Percentiles rank a stretch among this genome's conserved stretches.
phyloP scores from a whole-genome alignment of 2,329 filamentous ascomycete genomes.

The Fusarium lateritium region DNA sequence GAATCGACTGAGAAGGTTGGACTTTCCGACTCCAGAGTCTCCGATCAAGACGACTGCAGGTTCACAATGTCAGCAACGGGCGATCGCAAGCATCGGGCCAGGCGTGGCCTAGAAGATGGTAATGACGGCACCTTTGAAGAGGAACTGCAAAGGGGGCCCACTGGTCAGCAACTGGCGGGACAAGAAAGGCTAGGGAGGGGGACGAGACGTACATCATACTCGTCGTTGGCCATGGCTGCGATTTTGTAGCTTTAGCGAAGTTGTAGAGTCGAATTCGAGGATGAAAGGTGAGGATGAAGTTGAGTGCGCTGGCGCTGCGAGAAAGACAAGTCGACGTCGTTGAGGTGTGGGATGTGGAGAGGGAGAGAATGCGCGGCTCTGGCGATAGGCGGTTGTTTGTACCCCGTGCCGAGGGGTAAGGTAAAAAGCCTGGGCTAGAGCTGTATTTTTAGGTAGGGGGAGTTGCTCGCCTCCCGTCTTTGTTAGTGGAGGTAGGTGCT shows the following conservation, averaged over 20 bases:
- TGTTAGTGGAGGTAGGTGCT: slow-evolving; percentile 30
- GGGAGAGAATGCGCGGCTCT: slow-evolving; percentile 53
- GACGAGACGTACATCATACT: slow-evolving; percentile 90
- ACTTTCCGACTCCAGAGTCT: slow-evolving; percentile 99
- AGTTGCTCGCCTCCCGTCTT: slow-evolving; percentile 23
- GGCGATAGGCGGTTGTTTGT: slow-evolving; percentile 51
- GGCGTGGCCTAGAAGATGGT: slow-evolving; percentile 38
- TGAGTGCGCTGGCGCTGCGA: slow-evolving; percentile 45
- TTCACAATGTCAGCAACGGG: slow-evolving; percentile 51
- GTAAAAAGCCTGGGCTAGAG: slow-evolving; percentile 32
- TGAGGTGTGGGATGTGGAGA: slow-evolving; percentile 53
- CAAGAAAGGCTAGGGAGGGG: slow-evolving; percentile 37
- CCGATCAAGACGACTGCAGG: slow-evolving; percentile 93
- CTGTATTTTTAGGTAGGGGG: slow-evolving; percentile 31
- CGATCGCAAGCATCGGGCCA: slow-evolving; percentile 30
- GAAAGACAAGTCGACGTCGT: slow-evolving; percentile 48
- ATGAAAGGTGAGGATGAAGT: slow-evolving; percentile 36
- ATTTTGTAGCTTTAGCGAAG: slow-evolving; percentile 39
- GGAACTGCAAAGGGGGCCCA: slow-evolving; percentile 75
- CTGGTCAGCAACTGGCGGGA: slow-evolving; percentile 53
- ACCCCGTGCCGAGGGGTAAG: slow-evolving; percentile 49
- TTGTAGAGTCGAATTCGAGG: slow-evolving; percentile 30
- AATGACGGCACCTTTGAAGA: slow-evolving; percentile 89
- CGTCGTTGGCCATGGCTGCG: slow-evolving; percentile 96
- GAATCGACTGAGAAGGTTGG: slow-evolving; percentile 99